phyloP scores from a whole-genome alignment of 179 eudicot genomes.

The Monotropa hypopitys region DNA sequence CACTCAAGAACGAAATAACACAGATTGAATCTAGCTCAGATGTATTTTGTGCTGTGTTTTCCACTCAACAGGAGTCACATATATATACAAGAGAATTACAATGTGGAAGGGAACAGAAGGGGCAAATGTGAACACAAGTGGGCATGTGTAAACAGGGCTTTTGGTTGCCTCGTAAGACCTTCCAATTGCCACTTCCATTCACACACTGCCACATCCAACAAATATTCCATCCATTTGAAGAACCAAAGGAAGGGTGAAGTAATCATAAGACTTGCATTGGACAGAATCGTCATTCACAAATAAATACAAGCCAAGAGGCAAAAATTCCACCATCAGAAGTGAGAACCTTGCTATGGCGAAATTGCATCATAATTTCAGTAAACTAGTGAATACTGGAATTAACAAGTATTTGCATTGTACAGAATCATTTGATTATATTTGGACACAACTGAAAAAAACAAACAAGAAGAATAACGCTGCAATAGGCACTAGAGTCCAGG shows the following conservation, averaged over 20 bases:
- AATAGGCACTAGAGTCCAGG: neutral
- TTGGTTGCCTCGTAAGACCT: too few species aligned
- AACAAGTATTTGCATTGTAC: neutral
- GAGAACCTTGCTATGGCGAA: neutral
- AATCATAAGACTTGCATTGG: neutral
- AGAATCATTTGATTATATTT: neutral
- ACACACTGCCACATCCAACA: too few species aligned
- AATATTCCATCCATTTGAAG: neutral
- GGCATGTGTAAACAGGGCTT: too few species aligned
- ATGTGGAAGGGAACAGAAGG: too few species aligned
- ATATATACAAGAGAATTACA: too few species aligned
- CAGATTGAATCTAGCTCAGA: too few species aligned
- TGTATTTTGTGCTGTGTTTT: too few species aligned
- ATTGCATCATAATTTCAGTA: neutral
- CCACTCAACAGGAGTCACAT: too few species aligned
- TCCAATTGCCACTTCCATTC: too few species aligned
- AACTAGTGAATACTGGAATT: neutral
- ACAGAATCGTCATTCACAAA: neutral
- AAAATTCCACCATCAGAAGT: neutral
- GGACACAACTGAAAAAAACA: neutral
- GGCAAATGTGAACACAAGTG: too few species aligned
- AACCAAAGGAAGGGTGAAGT: neutral
- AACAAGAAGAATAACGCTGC: neutral
- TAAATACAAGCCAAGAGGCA: neutral
- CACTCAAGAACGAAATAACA: too few species aligned